Evolutionary conservation across 306 rosid species (phyloP), one percentile per base, ranked within the genome.

Genomic region (Carpinus fangiana): DNA sequence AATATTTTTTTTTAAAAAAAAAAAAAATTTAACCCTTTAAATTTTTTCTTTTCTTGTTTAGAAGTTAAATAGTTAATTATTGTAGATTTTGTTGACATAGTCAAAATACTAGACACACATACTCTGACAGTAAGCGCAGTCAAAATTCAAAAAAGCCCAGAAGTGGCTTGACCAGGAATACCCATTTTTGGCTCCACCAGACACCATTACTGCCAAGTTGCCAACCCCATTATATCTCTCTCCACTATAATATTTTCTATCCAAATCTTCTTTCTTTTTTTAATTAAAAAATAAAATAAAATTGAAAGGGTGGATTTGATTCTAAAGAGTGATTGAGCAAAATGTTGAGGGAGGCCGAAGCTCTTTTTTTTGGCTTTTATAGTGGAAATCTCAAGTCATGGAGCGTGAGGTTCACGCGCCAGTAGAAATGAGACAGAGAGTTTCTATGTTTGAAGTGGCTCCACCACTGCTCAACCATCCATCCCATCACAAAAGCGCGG

Each of bases 191-290:
- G 70, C 74, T 61, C 3, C 31, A 36, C 73, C 61, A 51, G 16
- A 57, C 82, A 0, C 53, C 68, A 7, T 57, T 84, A 73, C 52
- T 64, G 78, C 84, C 73, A 53, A 45, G 68, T 45, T 64, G 78
- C 84, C 73, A 53, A 45, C 76, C 76, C 70, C 59, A 28, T 51
- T 8, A n/a, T 11, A 23, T 54, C 43, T 1, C 7, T 9, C 23
- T 53, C 50, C 45, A 20, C 45, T 7, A 17, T 64, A 36, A 9
- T 61, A 36, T 14, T 50, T 26, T 7, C 50, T 81, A 34, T 53
- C 51, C 1, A 14, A 46, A 54, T 46, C 60, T 56, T 60, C n/a
- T 66, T 14, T 4, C 5, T 38, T 38, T 38, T 38, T 0, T 38
- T 4, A 4, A 4, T 0, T 4, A 38, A 38, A 5, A 4, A 38